Evolutionary conservation across 1,284 basidiomycete species (phyloP).

Genomic region (Cutaneotrichosporon dermatis): DNA sequence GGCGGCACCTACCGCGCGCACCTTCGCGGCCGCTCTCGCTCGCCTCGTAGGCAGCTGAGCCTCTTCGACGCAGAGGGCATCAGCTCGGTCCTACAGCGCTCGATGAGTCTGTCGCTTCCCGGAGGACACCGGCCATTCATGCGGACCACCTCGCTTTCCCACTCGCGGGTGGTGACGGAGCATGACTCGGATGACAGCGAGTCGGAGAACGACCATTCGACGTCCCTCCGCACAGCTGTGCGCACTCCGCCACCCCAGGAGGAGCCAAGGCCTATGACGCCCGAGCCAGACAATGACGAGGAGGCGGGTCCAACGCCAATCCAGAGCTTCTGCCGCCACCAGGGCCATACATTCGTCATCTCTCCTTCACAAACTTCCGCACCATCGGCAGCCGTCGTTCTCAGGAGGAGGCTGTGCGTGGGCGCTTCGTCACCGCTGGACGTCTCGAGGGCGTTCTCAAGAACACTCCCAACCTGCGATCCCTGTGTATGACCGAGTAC

Average conservation of each 20-base stretch:
- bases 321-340: constrained; percentile 43
- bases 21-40: constrained; percentile 22
- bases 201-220: constrained; percentile 12
- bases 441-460: constrained; percentile 76
- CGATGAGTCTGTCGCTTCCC: constrained; percentile 19
- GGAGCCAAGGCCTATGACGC: background rate
- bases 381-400: constrained; percentile 91
- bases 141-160: constrained; percentile 16
- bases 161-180: constrained; percentile 10
- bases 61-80: constrained; percentile 34
- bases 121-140: constrained; percentile 11
- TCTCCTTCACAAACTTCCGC: constrained; percentile 89
- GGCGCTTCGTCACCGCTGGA: constrained; percentile 87
- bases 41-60: constrained; percentile 22
- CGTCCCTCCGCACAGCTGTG: constrained; percentile 10
- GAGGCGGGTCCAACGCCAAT: constrained; percentile 24
- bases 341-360: constrained; percentile 55
- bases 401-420: constrained; percentile 79
- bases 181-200: constrained; percentile 21
- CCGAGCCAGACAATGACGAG: background rate
- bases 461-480: constrained; percentile 77
- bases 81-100: constrained; percentile 32
- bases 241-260: constrained; percentile 15
- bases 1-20: constrained; percentile 10
- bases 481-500: constrained; percentile 90